Evolutionary conservation across 257 asterid genomes (phyloP), one percentile per base, ranked within the genome.

Genomic region (Jacaranda copaia): DNA sequence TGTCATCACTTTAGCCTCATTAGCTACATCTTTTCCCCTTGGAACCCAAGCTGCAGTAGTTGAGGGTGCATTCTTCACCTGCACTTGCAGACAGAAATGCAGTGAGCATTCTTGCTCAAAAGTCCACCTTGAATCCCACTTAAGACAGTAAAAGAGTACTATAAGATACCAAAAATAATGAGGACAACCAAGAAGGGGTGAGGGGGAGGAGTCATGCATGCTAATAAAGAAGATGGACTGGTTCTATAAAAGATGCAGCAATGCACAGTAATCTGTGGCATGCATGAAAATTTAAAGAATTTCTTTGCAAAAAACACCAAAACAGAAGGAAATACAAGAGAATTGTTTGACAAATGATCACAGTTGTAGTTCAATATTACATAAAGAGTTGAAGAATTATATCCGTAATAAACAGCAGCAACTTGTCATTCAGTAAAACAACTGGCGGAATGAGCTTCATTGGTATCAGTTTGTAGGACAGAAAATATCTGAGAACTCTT

Each of bases 41-140:
- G 2, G 32, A 25, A 25, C 32, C 32, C 32, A 25, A 25, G 32
- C 32, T 25, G 32, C 32, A 25, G 32, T 25, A 25, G 32, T 2
- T 25, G 32, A 25, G 32, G 32, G 32, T 25, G 43, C 68, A 61
- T 10, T n/a, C 51, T 25, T 1, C 32, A 25, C 32, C 32, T 76
- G 78, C 70, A 61, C 70, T 63, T 77, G 60, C 71, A 39, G 14
- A 48, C 15, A 32, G 36, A 70, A 9, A 63, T 42, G 6, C 18
- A 62, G 3, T 9, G 13, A 80, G n/a, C 55, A 39, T 40, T 6
- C 19, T 51, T 13, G 42, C 68, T 60, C 32, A 25, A 25, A 25
- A 25, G 32, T 25, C 32, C 32, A 25, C 32, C 32, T 25, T 25
- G 1, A 0, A 25, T 25, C 32, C 32, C 32, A 25, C 32, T 25